These are phyloP conservation scores for Phytomonas sp. DNA, from an alignment of 208 protist species.

Conservation along the genomic window DNA sequence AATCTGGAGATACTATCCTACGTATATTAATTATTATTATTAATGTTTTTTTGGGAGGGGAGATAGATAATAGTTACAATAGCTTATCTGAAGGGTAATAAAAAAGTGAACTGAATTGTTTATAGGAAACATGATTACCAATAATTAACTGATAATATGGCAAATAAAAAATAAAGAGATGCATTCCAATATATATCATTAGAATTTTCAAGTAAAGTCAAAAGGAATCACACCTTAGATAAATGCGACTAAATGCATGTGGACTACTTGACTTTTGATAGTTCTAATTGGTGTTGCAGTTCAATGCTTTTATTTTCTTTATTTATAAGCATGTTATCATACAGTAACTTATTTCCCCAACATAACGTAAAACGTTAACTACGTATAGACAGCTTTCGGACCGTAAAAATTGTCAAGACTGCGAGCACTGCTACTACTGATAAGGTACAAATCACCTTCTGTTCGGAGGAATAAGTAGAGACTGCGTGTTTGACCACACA, in stretches of 20 bases:
- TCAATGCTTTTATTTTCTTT: neutral
- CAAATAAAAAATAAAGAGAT: slow-evolving; percentile 13
- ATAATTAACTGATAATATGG: neutral
- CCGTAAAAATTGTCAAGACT: neutral
- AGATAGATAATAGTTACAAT: neutral
- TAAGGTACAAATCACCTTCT: neutral
- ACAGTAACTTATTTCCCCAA: neutral
- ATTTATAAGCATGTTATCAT: neutral
- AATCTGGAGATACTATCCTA: neutral
- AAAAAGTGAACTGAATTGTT: neutral
- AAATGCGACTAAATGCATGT: neutral
- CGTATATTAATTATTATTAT: neutral
- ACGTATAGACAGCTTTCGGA: neutral
- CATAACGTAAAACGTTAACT: neutral
- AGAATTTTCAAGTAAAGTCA: neutral
- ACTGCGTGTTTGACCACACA: slow-evolving; percentile 15
- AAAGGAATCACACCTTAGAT: neutral
- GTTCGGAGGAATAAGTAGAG: neutral
- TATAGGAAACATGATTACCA: neutral
- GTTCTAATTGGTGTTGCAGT: neutral
- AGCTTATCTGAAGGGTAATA: neutral
- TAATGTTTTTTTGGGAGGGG: too few species aligned
- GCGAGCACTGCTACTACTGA: neutral
- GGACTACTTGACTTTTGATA: neutral
- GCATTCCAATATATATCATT: neutral